A percentile compares a stretch with the other conserved stretches of the same genome.
Evolutionary conservation across 2,329 filamentous ascomycete species (phyloP).

Genomic region (Fusarium tricinctum): DNA sequence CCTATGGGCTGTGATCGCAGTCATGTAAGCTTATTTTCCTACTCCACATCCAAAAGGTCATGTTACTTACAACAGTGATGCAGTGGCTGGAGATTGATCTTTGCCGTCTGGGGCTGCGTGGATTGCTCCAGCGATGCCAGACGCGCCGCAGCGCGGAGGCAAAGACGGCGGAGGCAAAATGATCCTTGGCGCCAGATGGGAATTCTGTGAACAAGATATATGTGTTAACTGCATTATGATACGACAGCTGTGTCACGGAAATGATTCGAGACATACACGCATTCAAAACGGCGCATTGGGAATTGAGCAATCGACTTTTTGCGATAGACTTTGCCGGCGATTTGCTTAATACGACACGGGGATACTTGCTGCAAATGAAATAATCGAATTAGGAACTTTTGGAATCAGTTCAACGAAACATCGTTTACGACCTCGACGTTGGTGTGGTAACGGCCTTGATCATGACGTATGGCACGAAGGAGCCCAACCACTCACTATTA

Average conservation of each 20-base stretch:
- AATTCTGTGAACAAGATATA: constrained; percentile 24
- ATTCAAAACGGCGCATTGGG: constrained; percentile 22
- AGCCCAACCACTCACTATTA: too few relatives aligned
- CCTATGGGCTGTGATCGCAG: constrained; percentile 43
- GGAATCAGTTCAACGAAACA: background rate
- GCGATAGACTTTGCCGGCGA: constrained; percentile 10
- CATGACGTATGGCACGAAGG: background rate
- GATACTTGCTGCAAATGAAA: background rate
- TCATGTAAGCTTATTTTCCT: constrained; percentile 45
- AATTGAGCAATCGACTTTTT: constrained; percentile 1
- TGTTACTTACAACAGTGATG: constrained; percentile 9
- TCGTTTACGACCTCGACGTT: background rate
- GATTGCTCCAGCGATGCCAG: constrained; percentile 48
- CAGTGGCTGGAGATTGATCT: constrained; percentile 50
- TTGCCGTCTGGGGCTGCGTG: constrained; percentile 50
- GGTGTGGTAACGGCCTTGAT: background rate
- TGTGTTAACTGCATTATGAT: constrained; percentile 17
- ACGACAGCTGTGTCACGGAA: constrained; percentile 3
- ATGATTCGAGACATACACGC: constrained; percentile 11
- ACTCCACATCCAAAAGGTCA: background rate
- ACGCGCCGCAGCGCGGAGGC: constrained; percentile 36
- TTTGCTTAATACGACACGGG: background rate
- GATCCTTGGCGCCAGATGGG: constrained; percentile 46
- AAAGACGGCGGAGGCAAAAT: constrained; percentile 29
- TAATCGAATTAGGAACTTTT: background rate